Base-by-base conservation (phyloP, 305 asterid species). In the Rubia peregrina region DNA sequence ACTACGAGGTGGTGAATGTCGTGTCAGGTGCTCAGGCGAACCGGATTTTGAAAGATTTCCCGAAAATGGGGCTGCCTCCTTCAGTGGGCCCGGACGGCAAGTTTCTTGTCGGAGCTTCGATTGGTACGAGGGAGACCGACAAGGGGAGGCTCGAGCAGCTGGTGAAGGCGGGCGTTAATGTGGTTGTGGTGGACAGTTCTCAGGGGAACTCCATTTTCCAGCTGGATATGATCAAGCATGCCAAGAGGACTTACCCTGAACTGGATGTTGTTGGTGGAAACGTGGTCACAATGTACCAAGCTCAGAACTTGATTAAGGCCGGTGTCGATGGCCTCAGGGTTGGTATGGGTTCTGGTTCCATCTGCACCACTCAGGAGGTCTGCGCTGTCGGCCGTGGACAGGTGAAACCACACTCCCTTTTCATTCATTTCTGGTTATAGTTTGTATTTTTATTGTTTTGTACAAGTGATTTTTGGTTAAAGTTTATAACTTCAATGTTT, bases 301-400 rank as follows among this genome's bases (percentile, higher is more conserved):
- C 98, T 0, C 90, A 88, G 71, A 91, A 90, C 86, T 91, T 94
- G 91, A 89, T 91, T 84, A 85, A 87, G 80, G 87, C 94, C 0
- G 98, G 93, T 10, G 98, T 85, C 43, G 99, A 94, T 79, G 97
- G 99, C 14, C 75, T 91, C 74, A 87, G 99, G 80, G 98, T 94
- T 73, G 99, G 96, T 61, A 94, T 94, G 99, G 99, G 99, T 36
- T 94, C 98, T 3, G 99, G 99, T 71, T 91, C 98, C 73, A 91
- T 94, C 70, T 94, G 99, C 76, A 94, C 99, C 61, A 94, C 99
- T 36, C 99, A 91, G 77, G 96, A 94, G 81, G 99, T 94, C 19
- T 94, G 99, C 40, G 98, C 96, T 14, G 99, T 94, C 48, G 99
- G 99, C 30, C 98, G 99, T 12, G 99, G 99, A 68, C 99, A 94